Evolutionary conservation across 2,329 filamentous ascomycete species (phyloP), one percentile per base, ranked within the genome.

Genomic region (Colletotrichum godetiae): DNA sequence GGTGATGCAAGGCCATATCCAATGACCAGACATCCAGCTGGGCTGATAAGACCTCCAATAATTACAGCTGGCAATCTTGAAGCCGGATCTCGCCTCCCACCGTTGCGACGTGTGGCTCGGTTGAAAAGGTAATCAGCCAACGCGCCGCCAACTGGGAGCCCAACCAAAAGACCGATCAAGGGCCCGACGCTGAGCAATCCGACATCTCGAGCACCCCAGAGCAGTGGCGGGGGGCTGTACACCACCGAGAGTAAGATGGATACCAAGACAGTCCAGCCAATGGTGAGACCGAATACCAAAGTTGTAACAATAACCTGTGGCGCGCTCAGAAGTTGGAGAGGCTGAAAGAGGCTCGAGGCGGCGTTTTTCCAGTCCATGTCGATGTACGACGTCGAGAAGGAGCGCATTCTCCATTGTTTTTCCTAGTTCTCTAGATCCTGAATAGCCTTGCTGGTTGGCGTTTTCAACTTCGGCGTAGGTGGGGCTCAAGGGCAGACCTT

Each of bases 21-120:
- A 35, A 77, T 65, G 19, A 77, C 11, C 12, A 76, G 29, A 24
- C 71, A 75, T 8, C 76, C 75, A 13, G 68, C 65, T 7, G 76
- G 76, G 49, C 75, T 76, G 24, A 77, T 66, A 11, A 76, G 22
- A 19, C 46, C 75, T 19, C 74, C 74, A 15, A 73, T 61, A 5
- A 75, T 58, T n/a, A 73, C 53, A 12, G 69, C 69, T 6, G 74
- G 75, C 19, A 77, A 55, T 13, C 76, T 75, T 5, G 60, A 67
- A 22, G 65, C 35, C 1, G 75, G 75, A 31, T 76, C 59, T 19
- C 61, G 52, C 13, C 27, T 31, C 55, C 72, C 69, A 22, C 61
- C 52, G 2, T 63, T 52, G 22, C 46, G 37, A 10, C 22, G 57
- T 8, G 46, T 52, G n/a, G 62, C 55, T 6, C 7, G 24, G 8